These are phyloP conservation scores for Scenedesmus sp. DNA, from an alignment of 163 green algal genomes.

Conservation along the genomic window DNA sequence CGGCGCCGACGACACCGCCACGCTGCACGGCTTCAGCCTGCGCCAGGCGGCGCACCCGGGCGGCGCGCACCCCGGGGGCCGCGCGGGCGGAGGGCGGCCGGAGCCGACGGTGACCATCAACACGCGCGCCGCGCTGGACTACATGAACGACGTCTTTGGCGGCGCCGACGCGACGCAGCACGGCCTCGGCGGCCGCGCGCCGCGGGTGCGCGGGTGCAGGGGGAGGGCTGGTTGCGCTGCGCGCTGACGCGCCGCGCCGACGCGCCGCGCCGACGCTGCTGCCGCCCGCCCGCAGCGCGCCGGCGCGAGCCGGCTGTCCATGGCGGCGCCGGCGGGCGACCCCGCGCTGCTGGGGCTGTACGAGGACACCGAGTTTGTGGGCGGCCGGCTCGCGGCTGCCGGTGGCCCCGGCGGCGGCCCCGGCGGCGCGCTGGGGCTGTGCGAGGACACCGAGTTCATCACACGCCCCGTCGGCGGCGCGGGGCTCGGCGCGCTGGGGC, in stretches of 20 bases:
- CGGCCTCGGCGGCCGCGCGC: background rate
- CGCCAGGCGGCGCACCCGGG: background rate
- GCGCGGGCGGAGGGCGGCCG: background rate
- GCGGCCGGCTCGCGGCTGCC: background rate
- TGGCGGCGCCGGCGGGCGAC: constrained; percentile 7
- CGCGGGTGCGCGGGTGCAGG: constrained; percentile 3
- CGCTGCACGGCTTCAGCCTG: constrained; percentile 32
- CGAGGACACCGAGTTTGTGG: constrained; percentile 46
- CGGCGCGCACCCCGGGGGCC: background rate
- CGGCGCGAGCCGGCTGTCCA: background rate
- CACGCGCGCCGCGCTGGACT: constrained; percentile 67
- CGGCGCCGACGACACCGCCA: constrained; percentile 7
- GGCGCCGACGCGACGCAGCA: constrained; percentile 24
- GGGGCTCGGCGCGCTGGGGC: background rate
- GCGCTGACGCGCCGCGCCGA: background rate
- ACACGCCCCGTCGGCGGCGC: background rate
- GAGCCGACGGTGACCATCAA: constrained; percentile 77
- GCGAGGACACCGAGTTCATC: constrained; percentile 56
- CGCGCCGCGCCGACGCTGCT: background rate
- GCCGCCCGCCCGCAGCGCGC: background rate
- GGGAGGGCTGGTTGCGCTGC: constrained; percentile 1
- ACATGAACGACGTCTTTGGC: constrained; percentile 77
- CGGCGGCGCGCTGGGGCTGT: constrained; percentile 23
- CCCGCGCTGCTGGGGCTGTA: constrained; percentile 2
- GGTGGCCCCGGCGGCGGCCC: background rate